phyloP scores from a whole-genome alignment of 208 protist genomes.

The Leishmania arabica region DNA sequence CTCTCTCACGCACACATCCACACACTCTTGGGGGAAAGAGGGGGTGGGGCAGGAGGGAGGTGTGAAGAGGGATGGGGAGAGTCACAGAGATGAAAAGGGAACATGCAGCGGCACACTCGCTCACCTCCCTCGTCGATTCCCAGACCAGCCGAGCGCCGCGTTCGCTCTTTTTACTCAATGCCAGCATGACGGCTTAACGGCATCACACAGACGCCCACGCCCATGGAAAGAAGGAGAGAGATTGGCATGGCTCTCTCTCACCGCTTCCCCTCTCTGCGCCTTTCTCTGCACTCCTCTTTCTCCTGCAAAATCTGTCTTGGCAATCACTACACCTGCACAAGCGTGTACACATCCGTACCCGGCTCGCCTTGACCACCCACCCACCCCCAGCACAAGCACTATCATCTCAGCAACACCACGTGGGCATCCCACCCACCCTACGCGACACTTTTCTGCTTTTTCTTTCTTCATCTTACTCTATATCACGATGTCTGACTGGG shows the following conservation, averaged over 20 bases:
- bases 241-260: not conserved
- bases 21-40: not conserved
- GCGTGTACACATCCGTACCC: not conserved
- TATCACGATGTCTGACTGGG: constrained; percentile 54
- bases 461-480: not conserved
- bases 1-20: not conserved
- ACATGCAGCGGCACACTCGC: not conserved
- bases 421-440: not conserved
- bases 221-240: not conserved
- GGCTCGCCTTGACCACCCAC: not conserved
- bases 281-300: not conserved
- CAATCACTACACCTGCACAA: not conserved
- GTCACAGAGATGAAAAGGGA: constrained; percentile 1
- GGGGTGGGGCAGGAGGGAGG: not conserved
- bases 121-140: not conserved
- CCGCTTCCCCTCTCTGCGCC: not conserved
- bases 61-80: not conserved
- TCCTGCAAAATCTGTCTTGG: not conserved
- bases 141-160: not conserved
- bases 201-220: constrained; percentile 2
- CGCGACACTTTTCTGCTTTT: not conserved
- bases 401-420: not conserved
- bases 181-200: not conserved
- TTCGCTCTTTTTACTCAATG: not conserved
- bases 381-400: not conserved